phyloP scores from a whole-genome alignment of 1,284 basidiomycete genomes.

The Cryptococcus jaspeensis region DNA sequence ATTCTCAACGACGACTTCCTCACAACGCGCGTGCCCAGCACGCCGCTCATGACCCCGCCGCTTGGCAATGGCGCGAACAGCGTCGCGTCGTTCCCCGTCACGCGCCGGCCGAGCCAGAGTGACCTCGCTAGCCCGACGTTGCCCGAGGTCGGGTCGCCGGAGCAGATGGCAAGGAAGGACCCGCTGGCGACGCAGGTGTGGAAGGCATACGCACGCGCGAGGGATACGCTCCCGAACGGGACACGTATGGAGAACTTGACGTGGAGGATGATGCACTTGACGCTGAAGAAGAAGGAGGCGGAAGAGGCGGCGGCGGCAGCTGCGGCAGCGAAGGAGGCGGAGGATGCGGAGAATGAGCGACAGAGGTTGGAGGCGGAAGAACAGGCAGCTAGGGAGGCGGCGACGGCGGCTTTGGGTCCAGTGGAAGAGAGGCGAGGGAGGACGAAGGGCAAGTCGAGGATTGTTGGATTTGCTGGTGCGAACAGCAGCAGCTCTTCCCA shows the following conservation, averaged over 20 bases:
- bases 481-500: slow-evolving; percentile 32
- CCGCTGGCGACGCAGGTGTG: slow-evolving; percentile 93
- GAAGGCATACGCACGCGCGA: slow-evolving; percentile 92
- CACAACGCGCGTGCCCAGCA: slow-evolving; percentile 18
- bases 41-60: slow-evolving; percentile 32
- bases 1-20: slow-evolving; percentile 50
- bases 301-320: slow-evolving; percentile 21
- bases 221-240: slow-evolving; percentile 81
- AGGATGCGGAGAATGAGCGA: slow-evolving; percentile 11
- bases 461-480: slow-evolving; percentile 50
- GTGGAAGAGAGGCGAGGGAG: slow-evolving; percentile 54
- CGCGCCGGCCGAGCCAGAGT: slow-evolving; percentile 34
- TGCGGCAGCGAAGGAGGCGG: slow-evolving; percentile 18
- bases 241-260: slow-evolving; percentile 96
- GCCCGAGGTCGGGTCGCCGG: slow-evolving; percentile 24
- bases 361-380: slow-evolving; percentile 5
- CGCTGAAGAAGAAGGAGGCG: slow-evolving; percentile 53
- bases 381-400: slow-evolving; percentile 4
- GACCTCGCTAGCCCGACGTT: slow-evolving; percentile 25
- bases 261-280: slow-evolving; percentile 98
- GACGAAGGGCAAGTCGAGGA: slow-evolving; percentile 52
- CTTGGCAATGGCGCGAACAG: background rate
- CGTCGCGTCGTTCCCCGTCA: slow-evolving; percentile 18
- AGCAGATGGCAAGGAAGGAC: slow-evolving; percentile 61
- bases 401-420: slow-evolving; percentile 3